Percentiles rank a stretch among this genome's conserved stretches.
Evolutionary conservation across 1,284 basidiomycete species (phyloP).

Genomic region (Ganoderma sinense): DNA sequence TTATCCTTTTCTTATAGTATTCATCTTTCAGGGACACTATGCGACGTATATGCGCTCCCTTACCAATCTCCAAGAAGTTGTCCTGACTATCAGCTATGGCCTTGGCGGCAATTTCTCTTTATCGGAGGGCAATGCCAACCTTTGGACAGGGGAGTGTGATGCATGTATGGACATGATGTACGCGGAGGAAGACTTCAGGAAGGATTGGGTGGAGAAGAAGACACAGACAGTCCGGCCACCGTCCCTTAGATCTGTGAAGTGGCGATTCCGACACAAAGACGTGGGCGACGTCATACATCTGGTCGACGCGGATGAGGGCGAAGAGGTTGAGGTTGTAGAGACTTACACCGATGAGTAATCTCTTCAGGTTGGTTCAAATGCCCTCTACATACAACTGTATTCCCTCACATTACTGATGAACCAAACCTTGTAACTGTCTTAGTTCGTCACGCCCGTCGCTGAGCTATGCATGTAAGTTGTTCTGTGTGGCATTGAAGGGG

Average conservation of each 20-base stretch:
- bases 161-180: constrained; percentile 34
- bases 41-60: constrained; percentile 20
- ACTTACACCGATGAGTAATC: constrained; percentile 7
- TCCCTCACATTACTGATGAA: not conserved
- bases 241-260: constrained; percentile 23
- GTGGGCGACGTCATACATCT: constrained; percentile 8
- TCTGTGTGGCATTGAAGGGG: not conserved
- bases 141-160: constrained; percentile 33
- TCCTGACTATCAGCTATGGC: constrained; percentile 25
- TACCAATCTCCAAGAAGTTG: constrained; percentile 19
- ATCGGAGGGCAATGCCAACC: constrained; percentile 14
- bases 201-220: constrained; percentile 28
- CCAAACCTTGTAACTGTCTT: not conserved
- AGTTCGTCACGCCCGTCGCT: not conserved
- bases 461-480: not conserved
- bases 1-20: not conserved
- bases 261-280: constrained; percentile 28
- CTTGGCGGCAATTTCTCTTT: constrained; percentile 19
- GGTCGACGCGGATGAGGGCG: constrained; percentile 18
- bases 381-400: not conserved
- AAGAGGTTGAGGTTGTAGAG: constrained; percentile 1
- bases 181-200: constrained; percentile 16
- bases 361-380: not conserved
- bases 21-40: constrained; percentile 21
- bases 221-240: constrained; percentile 17